phyloP scores from a whole-genome alignment of 129 eudicot genomes.

The Silybum marianum region DNA sequence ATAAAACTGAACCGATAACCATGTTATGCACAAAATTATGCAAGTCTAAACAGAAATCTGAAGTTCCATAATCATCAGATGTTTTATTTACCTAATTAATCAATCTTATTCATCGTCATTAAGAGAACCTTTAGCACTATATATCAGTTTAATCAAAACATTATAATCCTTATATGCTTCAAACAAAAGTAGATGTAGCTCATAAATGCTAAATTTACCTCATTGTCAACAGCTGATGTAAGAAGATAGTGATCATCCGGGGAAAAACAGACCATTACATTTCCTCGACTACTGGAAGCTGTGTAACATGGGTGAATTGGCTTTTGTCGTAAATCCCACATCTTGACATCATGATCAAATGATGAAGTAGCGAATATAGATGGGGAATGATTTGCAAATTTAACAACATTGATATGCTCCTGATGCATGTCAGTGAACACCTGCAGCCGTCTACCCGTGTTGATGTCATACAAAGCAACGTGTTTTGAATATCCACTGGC shows the following conservation, averaged over 20 bases:
- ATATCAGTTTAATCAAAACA: background rate
- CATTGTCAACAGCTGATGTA: constrained; percentile 93
- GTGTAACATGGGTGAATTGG: constrained; percentile 77
- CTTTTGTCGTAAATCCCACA: constrained; percentile 97
- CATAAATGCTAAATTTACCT: constrained; percentile 47
- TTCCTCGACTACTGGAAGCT: constrained; percentile 81
- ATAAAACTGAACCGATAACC: background rate
- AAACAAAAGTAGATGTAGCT: background rate
- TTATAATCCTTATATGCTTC: background rate
- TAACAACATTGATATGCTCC: constrained; percentile 86
- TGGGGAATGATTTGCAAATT: constrained; percentile 93
- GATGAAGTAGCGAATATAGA: constrained; percentile 94
- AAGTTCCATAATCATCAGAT: background rate
- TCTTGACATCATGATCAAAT: constrained; percentile 90
- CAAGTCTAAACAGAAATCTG: background rate
- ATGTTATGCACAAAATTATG: background rate
- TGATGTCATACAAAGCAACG: constrained; percentile 83
- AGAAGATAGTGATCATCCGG: constrained; percentile 96
- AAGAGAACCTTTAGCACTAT: background rate
- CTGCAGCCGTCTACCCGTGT: constrained; percentile 71
- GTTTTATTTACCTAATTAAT: background rate
- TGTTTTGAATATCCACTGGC: constrained; percentile 89
- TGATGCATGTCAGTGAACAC: constrained; percentile 79
- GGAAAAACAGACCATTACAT: constrained; percentile 97
- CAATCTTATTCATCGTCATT: background rate